Evolutionary conservation across 345 rosid genomes (phyloP), one percentile per base, ranked within the genome.

Genomic region (Garcia nutans): DNA sequence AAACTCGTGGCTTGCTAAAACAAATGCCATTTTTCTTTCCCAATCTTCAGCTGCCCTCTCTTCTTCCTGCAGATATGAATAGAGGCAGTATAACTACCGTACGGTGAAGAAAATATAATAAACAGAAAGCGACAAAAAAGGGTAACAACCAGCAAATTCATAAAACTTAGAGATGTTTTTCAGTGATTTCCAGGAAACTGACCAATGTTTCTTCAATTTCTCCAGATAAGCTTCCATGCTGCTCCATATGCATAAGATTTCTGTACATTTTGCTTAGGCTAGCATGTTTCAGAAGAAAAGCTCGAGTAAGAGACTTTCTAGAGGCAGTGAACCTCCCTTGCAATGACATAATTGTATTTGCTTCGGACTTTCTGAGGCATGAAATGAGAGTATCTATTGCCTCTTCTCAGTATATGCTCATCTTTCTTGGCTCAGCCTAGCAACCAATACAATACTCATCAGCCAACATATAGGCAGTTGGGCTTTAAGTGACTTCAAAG

Each of bases 401-500:
- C 76, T 90, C 95, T 81, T 90, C 95, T 16, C 95, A 83, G 70
- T 86, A 89, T 26, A 90, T 90, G 68, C 95, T 90, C 91, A 89
- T 89, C 83, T 89, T 88, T 78, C 91, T 85, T 10, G 95, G 95
- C 73, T 87, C 91, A 74, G 80, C 87, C 95, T 90, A 54, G 69
- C 85, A 69, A 77, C 11, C 73, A 77, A 78, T 42, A 37, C 63
- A 67, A 41, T 22, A 10, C 13, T 42, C 24, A 70, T 66, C 41
- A 76, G 45, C 67, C 65, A 23, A 42, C 24, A n/a, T 10, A 7
- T 22, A 54, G 58, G 58, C 22, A 15, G 58, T 54, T 15, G 22
- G 58, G 22, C 58, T 54, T 54, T 17, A 15, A 47, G 50, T 47
- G 15, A 23, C 68, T 58, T 15, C 31, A 45, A 70, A 50, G 47